Evolutionary conservation across 306 rosid genomes (phyloP), one percentile per base, ranked within the genome.

Genomic region (Psophocarpus tetragonolobus): DNA sequence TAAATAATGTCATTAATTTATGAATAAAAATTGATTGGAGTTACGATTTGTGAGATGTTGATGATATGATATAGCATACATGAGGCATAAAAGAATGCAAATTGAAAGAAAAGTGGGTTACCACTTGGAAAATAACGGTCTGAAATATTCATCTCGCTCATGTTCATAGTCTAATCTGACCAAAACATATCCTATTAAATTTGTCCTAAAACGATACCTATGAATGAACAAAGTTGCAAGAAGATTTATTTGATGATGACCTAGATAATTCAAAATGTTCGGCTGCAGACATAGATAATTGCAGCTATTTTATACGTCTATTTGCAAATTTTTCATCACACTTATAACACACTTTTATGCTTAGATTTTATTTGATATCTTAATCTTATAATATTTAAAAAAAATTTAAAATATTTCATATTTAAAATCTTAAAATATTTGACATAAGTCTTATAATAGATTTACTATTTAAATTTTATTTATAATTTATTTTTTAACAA

Each of bases 81-180:
- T 2, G 33, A 73, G 58, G 58, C 33, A 27, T 29, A 3, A 53
- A 11, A 66, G n/a, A 65, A 70, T 44, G 17, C 20, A 75, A 75
- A 27, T n/a, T 23, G 30, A 48, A 47, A 30, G 32, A 41, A 57
- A 29, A 56, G 65, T 64, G 80, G 65, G 41, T 9, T 76, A 23
- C 38, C 36, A 75, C 48, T 62, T 62, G 35, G 13, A 35, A 36
- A 56, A 74, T 68, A 51, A 53, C 42, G 65, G 66, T 36, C 20
- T 66, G 35, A 53, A 58, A 36, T 36, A 26, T 48, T 58, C 68
- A 20, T 20, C 23, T 62, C 30, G 5, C 45, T 69, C n/a, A 36
- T 47, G 5, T 14, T 61, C 61, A 68, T 57, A 30, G 11, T n/a
- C 74, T 17, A 23, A 63, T 58, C 24, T 68, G 57, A 75, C 81